Evolutionary conservation across 2,329 filamentous ascomycete species (phyloP), one percentile per base, ranked within the genome.

Genomic region (Fusarium pilosicola): DNA sequence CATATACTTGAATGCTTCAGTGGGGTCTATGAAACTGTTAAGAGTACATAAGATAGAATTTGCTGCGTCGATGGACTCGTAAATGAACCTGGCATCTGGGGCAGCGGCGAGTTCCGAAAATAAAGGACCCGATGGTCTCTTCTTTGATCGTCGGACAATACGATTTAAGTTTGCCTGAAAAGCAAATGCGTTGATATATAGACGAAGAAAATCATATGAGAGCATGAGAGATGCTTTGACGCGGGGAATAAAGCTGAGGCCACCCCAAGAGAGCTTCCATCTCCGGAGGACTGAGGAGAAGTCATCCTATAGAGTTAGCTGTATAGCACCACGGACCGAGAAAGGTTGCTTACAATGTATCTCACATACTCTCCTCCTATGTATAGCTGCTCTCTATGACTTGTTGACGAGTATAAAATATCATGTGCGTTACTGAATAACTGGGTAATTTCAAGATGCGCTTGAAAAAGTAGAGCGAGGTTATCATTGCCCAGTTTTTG

Each of bases 181-280:
- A 4, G 92, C 92, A 77, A 94, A 94, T 0, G 92, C 92, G 66
- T 93, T 93, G 56, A 92, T 92, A 79, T 94, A 94, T 2, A 94
- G 85, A 12, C 92, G 87, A 4, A 94, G 82, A 76, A 93, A 94
- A 74, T 94, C 91, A 76, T 93, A 93, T 1, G 91, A 92, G 76
- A 94, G 86, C 30, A 93, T 85, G 6, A 94, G 81, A 10, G 89
- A 92, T 7, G 90, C 89, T 78, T 93, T 93, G 71, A 93, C 87
- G 11, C 89, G 88, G 3, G 89, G 86, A 3, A 91, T 92, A 77
- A 88, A 93, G 46, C 87, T 88, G 34, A 93, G 80, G 5, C 88
- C 89, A 4, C 91, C 91, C 91, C 92, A 93, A 3, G 89, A 87
- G 48, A 89, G 88, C 74, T 93, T 92, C 92, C 92, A 94, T 51